A percentile compares a stretch with the other conserved stretches of the same genome.
Evolutionary conservation across 2,329 filamentous ascomycete species (phyloP).

Genomic region (Fusarium globosum): DNA sequence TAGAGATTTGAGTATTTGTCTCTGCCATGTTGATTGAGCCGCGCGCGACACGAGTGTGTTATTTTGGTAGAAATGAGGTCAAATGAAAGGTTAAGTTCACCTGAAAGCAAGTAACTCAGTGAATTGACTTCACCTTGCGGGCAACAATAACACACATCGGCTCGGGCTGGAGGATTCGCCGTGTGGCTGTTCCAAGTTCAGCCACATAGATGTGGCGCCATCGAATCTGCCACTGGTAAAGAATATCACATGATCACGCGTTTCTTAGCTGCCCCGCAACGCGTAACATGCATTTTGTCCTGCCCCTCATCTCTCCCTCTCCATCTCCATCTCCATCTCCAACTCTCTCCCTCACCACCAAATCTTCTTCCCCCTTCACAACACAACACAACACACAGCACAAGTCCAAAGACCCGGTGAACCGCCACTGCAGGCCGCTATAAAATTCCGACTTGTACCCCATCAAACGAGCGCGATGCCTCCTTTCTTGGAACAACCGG

Average conservation of each 20-base stretch:
- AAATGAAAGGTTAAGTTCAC: rapidly evolving
- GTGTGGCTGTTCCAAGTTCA: neutral
- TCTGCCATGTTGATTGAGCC: neutral
- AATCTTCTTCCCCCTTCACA: neutral
- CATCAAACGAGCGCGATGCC: neutral
- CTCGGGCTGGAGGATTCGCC: neutral
- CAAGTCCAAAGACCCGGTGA: neutral
- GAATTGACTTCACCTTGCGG: neutral
- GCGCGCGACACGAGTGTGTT: rapidly evolving
- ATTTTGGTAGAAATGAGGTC: rapidly evolving
- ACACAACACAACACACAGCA: neutral
- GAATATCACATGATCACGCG: neutral
- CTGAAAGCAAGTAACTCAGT: rapidly evolving
- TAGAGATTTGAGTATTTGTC: neutral
- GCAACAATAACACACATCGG: neutral
- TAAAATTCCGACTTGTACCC: neutral
- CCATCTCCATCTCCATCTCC: neutral
- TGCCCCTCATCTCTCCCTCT: neutral
- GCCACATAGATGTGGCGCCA: neutral
- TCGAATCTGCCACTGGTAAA: neutral
- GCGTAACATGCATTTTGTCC: too few relatives aligned
- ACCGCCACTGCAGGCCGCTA: neutral
- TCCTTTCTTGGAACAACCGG: neutral
- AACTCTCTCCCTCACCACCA: neutral
- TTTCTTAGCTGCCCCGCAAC: neutral